phyloP scores from a whole-genome alignment of 2,329 filamentous ascomycete genomes.

The Metarhizium brunneum region DNA sequence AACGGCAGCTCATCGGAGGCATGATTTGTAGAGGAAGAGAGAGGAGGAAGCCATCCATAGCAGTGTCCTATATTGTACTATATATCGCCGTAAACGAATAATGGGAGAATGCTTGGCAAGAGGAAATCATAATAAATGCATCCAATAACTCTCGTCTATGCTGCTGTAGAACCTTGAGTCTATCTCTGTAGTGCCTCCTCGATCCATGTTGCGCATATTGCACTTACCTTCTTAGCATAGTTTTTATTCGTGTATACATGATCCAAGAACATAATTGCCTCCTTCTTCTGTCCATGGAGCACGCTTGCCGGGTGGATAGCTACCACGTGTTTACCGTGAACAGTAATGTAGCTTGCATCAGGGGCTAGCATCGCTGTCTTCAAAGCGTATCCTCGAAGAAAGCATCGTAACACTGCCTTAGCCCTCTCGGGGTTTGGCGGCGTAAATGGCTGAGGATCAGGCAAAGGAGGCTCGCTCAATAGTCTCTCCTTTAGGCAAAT shows the following conservation, averaged over 20 bases:
- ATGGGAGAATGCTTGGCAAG: background rate
- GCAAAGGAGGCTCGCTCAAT: constrained; percentile 32
- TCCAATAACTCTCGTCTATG: background rate
- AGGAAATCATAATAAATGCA: background rate
- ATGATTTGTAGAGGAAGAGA: constrained; percentile 5
- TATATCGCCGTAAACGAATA: background rate
- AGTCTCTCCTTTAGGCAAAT: constrained; percentile 46
- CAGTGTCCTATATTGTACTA: background rate
- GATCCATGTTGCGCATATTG: constrained; percentile 52
- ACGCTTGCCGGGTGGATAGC: constrained; percentile 55
- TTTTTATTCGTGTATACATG: constrained; percentile 58
- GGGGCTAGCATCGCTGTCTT: constrained; percentile 53
- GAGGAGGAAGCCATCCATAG: background rate
- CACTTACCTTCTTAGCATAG: constrained; percentile 58
- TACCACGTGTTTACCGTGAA: constrained; percentile 50
- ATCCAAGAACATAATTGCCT: constrained; percentile 61
- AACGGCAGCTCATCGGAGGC: constrained; percentile 17
- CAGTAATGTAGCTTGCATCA: constrained; percentile 52
- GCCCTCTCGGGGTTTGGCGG: constrained; percentile 46
- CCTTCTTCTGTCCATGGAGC: constrained; percentile 51
- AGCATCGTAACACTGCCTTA: constrained; percentile 47
- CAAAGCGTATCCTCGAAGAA: constrained; percentile 50
- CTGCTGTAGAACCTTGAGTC: background rate
- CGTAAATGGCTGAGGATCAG: constrained; percentile 47
- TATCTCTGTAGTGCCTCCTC: constrained; percentile 33